Evolutionary conservation across 163 green algal genomes (phyloP).

Genomic region (Prototheca cutis): DNA sequence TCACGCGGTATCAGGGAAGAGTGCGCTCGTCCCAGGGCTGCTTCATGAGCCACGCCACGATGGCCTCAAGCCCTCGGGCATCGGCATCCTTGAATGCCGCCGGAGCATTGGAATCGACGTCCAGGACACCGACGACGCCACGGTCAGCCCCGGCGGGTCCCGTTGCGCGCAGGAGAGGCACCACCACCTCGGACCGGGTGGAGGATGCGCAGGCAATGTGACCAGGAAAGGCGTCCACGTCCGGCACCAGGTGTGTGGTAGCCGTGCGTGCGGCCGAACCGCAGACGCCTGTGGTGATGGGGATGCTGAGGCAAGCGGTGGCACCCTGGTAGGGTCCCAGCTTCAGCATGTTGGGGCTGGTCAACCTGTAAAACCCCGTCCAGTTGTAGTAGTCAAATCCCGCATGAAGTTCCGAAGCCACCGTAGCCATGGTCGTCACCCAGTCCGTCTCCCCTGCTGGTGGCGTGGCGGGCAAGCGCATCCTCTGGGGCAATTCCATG

Average conservation of each 20-base stretch:
- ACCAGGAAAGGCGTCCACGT: slow-evolving; percentile 46
- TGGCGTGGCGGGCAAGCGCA: neutral
- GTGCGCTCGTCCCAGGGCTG: too few species aligned
- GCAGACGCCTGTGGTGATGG: slow-evolving; percentile 42
- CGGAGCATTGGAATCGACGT: slow-evolving; percentile 35
- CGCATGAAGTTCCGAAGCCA: slow-evolving; percentile 40
- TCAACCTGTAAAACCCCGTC: slow-evolving; percentile 25
- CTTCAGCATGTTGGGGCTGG: slow-evolving; percentile 17
- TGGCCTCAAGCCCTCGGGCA: neutral
- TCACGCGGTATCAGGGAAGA: too few species aligned
- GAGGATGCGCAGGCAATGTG: slow-evolving; percentile 55
- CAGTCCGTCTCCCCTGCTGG: slow-evolving; percentile 31
- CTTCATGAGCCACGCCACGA: too few species aligned
- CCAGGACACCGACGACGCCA: slow-evolving; percentile 45
- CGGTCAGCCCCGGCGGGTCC: too few species aligned
- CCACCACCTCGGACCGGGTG: slow-evolving; percentile 45
- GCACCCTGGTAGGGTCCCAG: slow-evolving; percentile 52
- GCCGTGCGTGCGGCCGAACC: slow-evolving; percentile 29
- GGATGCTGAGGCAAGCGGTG: slow-evolving; percentile 44
- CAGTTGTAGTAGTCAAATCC: slow-evolving; percentile 50
- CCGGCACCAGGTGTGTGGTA: slow-evolving; percentile 45
- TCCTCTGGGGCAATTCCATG: too few species aligned
- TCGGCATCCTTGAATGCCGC: neutral
- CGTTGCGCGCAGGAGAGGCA: slow-evolving; percentile 28
- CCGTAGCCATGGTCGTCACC: slow-evolving; percentile 44